phyloP scores from a whole-genome alignment of 1,139 yeast genomes.

The Diutina catenulata region DNA sequence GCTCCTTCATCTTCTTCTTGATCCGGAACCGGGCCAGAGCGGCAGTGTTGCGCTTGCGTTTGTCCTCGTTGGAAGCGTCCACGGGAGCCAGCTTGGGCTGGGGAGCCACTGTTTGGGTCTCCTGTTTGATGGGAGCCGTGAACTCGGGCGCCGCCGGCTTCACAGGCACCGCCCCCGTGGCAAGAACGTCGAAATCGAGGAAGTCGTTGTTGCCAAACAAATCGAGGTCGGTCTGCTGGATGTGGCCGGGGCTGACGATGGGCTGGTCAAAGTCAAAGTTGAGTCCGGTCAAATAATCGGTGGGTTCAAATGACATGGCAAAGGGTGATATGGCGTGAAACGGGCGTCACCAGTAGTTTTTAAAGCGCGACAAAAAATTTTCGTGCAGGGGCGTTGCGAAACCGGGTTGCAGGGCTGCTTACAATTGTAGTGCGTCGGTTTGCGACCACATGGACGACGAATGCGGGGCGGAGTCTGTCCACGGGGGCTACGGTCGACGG shows the following conservation, averaged over 20 bases:
- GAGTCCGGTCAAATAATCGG: conserved; percentile 29
- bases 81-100: no score
- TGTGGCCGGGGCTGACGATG: conserved; percentile 19
- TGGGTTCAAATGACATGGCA: conserved; percentile 33
- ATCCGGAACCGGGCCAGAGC: conserved; percentile 54
- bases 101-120: conserved; percentile 6
- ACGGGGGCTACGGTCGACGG: no score
- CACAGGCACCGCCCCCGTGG: conserved; percentile 9
- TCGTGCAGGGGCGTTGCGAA: no score
- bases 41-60: conserved; percentile 48
- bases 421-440: no score
- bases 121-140: neutral
- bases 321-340: no score
- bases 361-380: no score
- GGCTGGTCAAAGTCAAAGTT: conserved; percentile 16
- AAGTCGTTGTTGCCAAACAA: conserved; percentile 35
- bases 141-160: neutral
- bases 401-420: no score
- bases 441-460: no score
- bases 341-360: no score
- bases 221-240: conserved; percentile 22
- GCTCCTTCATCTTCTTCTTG: conserved; percentile 48
- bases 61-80: conserved; percentile 21
- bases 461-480: no score
- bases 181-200: conserved; percentile 34